These are phyloP conservation scores for Talaromyces sp. DNA, from an alignment of 2,329 filamentous ascomycete species.

Conservation along the genomic window DNA sequence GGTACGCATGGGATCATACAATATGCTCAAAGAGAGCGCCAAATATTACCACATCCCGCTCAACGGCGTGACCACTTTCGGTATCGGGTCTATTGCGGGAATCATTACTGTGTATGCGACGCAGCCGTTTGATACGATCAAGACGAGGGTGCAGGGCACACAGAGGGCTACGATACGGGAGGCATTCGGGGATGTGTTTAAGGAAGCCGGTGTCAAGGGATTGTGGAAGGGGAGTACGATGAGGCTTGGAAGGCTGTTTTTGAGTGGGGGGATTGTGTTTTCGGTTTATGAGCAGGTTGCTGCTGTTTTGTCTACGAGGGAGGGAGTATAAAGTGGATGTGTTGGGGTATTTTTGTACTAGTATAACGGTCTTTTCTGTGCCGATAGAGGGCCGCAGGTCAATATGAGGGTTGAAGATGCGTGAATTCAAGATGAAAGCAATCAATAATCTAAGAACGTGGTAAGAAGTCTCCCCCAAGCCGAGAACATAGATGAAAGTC, in stretches of 20 bases:
- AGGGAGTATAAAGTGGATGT: neutral
- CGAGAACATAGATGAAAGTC: neutral
- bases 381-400: neutral
- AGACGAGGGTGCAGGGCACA: constrained; percentile 60
- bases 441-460: neutral
- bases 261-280: constrained; percentile 65
- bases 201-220: constrained; percentile 56
- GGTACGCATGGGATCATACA: constrained; percentile 61
- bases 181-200: constrained; percentile 53
- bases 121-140: constrained; percentile 47
- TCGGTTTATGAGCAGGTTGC: constrained; percentile 59
- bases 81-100: constrained; percentile 59
- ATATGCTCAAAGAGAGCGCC: constrained; percentile 60
- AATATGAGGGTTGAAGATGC: neutral
- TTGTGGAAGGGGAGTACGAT: constrained; percentile 68
- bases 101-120: constrained; percentile 50
- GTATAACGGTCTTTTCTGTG: neutral
- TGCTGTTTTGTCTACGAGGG: constrained; percentile 13
- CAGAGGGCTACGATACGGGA: constrained; percentile 56
- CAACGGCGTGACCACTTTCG: constrained; percentile 56
- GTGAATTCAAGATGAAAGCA: neutral
- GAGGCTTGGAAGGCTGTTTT: constrained; percentile 60
- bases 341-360: neutral
- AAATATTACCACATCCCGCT: constrained; percentile 47
- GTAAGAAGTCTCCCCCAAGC: neutral